These are phyloP conservation scores for Rosa lucieae DNA, from an alignment of 306 rosid genomes.

Conservation along the genomic window DNA sequence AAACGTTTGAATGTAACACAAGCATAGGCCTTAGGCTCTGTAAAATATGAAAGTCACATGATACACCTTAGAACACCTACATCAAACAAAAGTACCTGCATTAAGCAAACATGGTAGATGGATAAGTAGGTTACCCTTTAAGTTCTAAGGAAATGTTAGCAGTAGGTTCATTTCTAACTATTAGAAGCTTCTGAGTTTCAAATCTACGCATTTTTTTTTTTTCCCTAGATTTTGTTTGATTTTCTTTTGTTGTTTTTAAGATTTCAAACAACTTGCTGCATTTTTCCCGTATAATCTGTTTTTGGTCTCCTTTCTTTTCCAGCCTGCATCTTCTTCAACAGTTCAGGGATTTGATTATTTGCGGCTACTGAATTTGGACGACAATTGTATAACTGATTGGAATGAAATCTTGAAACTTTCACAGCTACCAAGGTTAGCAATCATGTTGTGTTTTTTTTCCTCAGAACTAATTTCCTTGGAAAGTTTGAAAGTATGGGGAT, in stretches of 20 bases:
- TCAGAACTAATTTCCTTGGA: conserved; percentile 6
- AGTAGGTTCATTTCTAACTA: background rate
- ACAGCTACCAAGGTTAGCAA: conserved; percentile 64
- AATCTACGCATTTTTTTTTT: background rate
- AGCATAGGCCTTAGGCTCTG: background rate
- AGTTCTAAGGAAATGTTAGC: background rate
- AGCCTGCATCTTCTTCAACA: conserved; percentile 59
- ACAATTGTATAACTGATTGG: conserved; percentile 81
- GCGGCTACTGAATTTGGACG: conserved; percentile 87
- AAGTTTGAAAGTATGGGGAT: background rate
- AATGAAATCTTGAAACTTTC: conserved; percentile 76
- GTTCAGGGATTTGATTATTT: conserved; percentile 81
- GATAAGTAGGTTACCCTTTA: background rate
- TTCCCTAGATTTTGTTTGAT: background rate
- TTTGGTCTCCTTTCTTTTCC: conserved; percentile 38
- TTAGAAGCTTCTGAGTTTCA: background rate
- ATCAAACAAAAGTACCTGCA: background rate
- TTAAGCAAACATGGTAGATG: background rate
- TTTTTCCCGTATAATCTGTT: conserved; percentile 19
- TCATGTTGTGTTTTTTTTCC: conserved; percentile 8
- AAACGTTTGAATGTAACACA: background rate
- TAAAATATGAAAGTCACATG: background rate
- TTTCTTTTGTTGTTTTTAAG: background rate
- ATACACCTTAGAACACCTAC: background rate
- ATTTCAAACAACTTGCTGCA: conserved; percentile 18